Evolutionary conservation across 2,329 filamentous ascomycete genomes (phyloP), one percentile per base, ranked within the genome.

Genomic region (Exophiala lecanii-corni): DNA sequence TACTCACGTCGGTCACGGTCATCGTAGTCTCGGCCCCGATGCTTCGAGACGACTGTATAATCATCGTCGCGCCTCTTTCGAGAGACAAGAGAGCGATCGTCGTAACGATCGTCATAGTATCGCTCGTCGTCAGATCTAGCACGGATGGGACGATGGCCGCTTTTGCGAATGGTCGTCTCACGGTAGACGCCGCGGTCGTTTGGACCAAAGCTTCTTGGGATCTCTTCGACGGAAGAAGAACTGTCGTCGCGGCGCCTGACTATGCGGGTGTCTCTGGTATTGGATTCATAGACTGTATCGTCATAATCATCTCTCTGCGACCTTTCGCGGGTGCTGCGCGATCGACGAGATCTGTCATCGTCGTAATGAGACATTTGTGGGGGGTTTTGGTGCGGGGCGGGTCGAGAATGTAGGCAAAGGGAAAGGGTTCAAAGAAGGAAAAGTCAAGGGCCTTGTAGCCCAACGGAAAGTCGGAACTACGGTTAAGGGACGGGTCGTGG

Each of bases 141-240:
- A 28, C 51, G 45, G 13, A 44, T 46, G 6, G 54, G 61, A 33
- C 62, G 62, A 36, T 45, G 42, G 45, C 62, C 55, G 23, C 55
- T 56, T 36, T 66, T 64, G 36, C 61, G 60, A 33, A 59, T 58
- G 6, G 61, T 59, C 34, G 58, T 55, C 23, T 55, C 55, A 26
- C 60, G 56, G 41, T 54, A 57, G 35, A 55, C 41, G 40, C 53
- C 58, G 43, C 64, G 62, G 26, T 75, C 80, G 4, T 82, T 83
- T 5, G 87, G 86, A 21, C 86, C 86, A 58, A 94, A 94, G 55
- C 94, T 86, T 54, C 88, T 81, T 52, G 80, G 79, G 47, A 94
- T 80, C 66, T 94, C 86, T 67, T 95, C 89, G 59, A 94, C 67
- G 2, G 82, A 82, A 18, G 83, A 69, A 34, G 82, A 81, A 63